Evolutionary conservation across 2,329 filamentous ascomycete species (phyloP).

Genomic region (Cladophialophora bantiana): DNA sequence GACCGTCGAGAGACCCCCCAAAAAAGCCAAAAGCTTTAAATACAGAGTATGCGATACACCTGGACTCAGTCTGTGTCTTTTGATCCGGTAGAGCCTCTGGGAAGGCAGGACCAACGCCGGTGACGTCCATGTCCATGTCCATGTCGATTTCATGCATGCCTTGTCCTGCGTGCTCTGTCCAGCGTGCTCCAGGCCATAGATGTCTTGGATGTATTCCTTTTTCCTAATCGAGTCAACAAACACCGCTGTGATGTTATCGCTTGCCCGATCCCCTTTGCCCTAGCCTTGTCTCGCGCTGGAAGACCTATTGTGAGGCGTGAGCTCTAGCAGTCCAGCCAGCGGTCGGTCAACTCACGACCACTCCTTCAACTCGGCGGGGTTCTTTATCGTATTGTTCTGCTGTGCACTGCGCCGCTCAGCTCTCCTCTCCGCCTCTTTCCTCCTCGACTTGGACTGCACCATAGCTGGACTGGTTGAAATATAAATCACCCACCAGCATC

Average conservation of each 20-base stretch:
- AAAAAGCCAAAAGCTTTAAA: too few relatives aligned
- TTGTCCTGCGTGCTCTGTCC: neutral
- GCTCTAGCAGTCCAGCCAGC: neutral
- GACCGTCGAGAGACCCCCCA: too few relatives aligned
- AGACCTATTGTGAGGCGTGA: neutral
- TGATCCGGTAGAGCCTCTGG: neutral
- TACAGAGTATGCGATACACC: too few relatives aligned
- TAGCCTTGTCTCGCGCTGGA: neutral
- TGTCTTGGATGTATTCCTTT: neutral
- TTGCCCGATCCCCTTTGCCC: neutral
- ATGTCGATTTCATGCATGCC: neutral
- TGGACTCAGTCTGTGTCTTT: too few relatives aligned
- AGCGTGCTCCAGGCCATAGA: neutral
- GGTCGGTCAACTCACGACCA: neutral
- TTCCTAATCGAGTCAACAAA: constrained; percentile 26
- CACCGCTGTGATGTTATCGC: constrained; percentile 8
- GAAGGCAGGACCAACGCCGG: neutral
- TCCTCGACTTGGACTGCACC: neutral
- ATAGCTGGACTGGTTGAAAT: neutral
- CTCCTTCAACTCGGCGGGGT: neutral
- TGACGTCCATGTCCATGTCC: neutral
- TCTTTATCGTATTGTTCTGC: neutral
- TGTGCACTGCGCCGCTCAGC: neutral
- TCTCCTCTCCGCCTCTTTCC: neutral
- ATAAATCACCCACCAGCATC: neutral